Evolutionary conservation across 176 grass and related monocot genomes (phyloP), one percentile per base, ranked within the genome.

Genomic region (Raddia distichophylla): DNA sequence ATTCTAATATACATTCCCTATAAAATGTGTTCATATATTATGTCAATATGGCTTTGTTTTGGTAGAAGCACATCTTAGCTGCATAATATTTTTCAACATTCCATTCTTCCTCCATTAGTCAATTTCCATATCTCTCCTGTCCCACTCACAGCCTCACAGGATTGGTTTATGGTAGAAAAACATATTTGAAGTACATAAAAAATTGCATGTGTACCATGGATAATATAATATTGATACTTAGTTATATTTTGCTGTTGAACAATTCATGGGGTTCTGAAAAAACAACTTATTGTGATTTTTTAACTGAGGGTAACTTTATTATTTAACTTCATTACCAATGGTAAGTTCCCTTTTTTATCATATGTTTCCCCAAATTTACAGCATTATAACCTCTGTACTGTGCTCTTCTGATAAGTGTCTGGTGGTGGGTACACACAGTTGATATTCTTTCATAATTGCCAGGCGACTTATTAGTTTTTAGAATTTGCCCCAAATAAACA

Each of bases 321-420:
- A 48, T 57, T 20, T 5, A 47, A 49, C 44, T 34, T 73, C 43
- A 83, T 42, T n/a, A 64, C 59, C 8, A 7, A 7, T 40, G 64
- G 4, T 27, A 65, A n/a, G 60, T 78, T 48, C 10, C 47, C 10
- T 0, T 27, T 17, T 32, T 61, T 19, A 75, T 76, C 55, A 52
- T 34, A 76, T 47, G 55, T 75, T 75, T 76, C 74, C 56, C 53
- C 76, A 51, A 51, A 53, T 71, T 54, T 48, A 54, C 66, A 81
- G 18, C 51, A 35, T 32, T 59, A 47, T 32, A 42, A 54, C 11
- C 52, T 59, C 37, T 58, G 4, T 81, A 37, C 20, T 76, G 20
- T 22, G 5, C 7, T 37, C 51, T 80, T 3, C 37, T 54, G 37
- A 67, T 79, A 77, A 82, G 55, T 71, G 34, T 42, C 15, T 82